These are phyloP conservation scores for Venturia oleaginea DNA, from an alignment of 2,329 filamentous ascomycete species.

Conservation along the genomic window DNA sequence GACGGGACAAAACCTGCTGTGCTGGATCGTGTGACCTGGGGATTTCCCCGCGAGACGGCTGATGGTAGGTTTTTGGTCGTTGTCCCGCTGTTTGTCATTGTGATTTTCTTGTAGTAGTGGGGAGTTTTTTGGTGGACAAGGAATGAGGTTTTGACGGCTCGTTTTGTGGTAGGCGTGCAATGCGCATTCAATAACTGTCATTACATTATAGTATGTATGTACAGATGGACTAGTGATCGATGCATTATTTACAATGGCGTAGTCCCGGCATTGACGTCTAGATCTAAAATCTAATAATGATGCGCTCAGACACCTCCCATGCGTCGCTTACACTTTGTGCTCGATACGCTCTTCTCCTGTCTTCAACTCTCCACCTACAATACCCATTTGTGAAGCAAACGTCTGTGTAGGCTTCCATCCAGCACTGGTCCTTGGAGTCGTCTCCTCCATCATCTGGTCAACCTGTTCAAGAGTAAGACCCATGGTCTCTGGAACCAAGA, in stretches of 20 bases:
- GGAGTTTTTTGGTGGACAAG: too few species aligned
- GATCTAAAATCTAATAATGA: neutral
- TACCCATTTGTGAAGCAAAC: slow-evolving; percentile 45
- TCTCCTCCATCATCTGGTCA: slow-evolving; percentile 75
- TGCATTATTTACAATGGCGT: neutral
- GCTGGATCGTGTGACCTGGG: too few species aligned
- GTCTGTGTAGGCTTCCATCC: slow-evolving; percentile 67
- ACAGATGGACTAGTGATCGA: neutral
- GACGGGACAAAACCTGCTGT: too few species aligned
- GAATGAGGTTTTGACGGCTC: too few species aligned
- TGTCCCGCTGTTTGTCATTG: too few species aligned
- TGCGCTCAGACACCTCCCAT: neutral
- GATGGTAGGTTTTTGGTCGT: too few species aligned
- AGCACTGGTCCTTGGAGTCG: slow-evolving; percentile 63
- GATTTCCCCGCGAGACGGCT: neutral
- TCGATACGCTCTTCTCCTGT: neutral
- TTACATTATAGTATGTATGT: neutral
- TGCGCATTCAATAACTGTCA: neutral
- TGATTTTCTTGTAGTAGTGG: too few species aligned
- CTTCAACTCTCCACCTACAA: slow-evolving; percentile 12
- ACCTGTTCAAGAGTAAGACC: slow-evolving; percentile 30
- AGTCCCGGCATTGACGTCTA: neutral
- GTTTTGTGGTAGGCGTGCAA: neutral
- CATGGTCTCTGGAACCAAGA: slow-evolving; percentile 32
- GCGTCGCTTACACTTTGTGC: neutral